A percentile compares a stretch with the other conserved stretches of the same genome.
Conservation (phyloP, 257 asterid genomes). For the Catharanthus roseus region DNA sequence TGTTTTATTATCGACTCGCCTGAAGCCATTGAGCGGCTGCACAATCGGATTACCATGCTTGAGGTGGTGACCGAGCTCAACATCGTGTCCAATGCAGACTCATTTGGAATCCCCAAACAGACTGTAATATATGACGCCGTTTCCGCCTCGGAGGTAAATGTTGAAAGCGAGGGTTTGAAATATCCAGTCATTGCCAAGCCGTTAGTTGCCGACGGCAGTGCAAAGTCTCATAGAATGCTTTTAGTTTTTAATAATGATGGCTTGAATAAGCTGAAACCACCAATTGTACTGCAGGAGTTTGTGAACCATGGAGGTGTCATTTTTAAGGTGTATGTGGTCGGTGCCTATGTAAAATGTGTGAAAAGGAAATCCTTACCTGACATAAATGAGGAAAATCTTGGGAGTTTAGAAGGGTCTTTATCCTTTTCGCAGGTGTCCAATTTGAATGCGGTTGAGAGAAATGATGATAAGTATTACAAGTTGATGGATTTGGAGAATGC, state of each 20-base stretch:
- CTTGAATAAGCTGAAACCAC: constrained; percentile 57
- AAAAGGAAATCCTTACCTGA: constrained; percentile 68
- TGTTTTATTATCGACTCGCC: constrained; percentile 52
- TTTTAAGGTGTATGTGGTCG: constrained; percentile 77
- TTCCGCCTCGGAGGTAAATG: constrained; percentile 30
- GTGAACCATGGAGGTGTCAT: constrained; percentile 73
- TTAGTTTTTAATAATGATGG: constrained; percentile 57
- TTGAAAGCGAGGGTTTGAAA: constrained; percentile 44
- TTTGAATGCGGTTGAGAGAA: constrained; percentile 36
- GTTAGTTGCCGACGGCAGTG: constrained; percentile 70
- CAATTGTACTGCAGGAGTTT: constrained; percentile 68
- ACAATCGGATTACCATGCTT: constrained; percentile 68
- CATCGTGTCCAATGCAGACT: constrained; percentile 25
- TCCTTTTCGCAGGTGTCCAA: constrained; percentile 59
- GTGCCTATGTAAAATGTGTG: constrained; percentile 66
- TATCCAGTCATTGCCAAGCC: constrained; percentile 75
- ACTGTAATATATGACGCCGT: constrained; percentile 41
- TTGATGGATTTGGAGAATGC: constrained; percentile 56
- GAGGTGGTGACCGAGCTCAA: constrained; percentile 47
- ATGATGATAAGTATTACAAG: constrained; percentile 42
- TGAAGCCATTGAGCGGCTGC: constrained; percentile 58
- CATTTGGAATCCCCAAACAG: constrained; percentile 65
- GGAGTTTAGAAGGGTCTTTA: constrained; percentile 36
- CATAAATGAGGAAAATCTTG: constrained; percentile 48
- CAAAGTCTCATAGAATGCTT: constrained; percentile 66